Evolutionary conservation across 176 grass and related monocot genomes (phyloP), one percentile per base, ranked within the genome.

Genomic region (Raddia distichophylla): DNA sequence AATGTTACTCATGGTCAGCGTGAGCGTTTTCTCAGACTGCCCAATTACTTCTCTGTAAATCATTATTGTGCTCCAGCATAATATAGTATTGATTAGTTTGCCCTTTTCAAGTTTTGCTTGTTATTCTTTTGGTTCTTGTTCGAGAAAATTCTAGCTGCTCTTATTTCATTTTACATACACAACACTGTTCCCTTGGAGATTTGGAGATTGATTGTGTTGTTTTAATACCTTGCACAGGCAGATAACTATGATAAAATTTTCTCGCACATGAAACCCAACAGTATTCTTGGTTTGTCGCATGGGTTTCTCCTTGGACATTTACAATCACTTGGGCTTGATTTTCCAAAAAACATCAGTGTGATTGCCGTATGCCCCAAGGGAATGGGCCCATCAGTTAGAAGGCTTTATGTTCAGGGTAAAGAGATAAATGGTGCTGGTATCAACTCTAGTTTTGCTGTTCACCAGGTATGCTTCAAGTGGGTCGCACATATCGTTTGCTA

Each of bases 191-290:
- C 46, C 63, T 3, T 46, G 2, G 17, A 59, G 57, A 40, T 57
- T 80, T 46, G 2, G 17, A 59, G 57, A 40, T 66, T 80, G 60
- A 74, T 80, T 42, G 37, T 8, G 17, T 60, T 57, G 7, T 77
- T 67, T 71, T 44, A 56, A 85, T 79, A 15, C 58, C 79, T 27
- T 79, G 4, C 59, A 33, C 71, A 97, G 94, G 94, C 91, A 3
- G 94, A 97, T 49, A 97, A 97, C 80, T 97, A 97, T 14, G 94
- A 91, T 83, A 80, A 93, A 84, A 87, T 97, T 60, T 91, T 97
- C 71, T 97, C 94, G 0, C 88, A 97, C 83, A 97, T 97, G 94
- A 97, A 93, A 62, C 90, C 90, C 46, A 93, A 97, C 72, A 93
- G 93, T 76, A 93, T 97, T 44, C 79, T 97, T 76, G 94, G 94